phyloP scores from a whole-genome alignment of 768 basidiomycete species.

The Boletus rex-veris region DNA sequence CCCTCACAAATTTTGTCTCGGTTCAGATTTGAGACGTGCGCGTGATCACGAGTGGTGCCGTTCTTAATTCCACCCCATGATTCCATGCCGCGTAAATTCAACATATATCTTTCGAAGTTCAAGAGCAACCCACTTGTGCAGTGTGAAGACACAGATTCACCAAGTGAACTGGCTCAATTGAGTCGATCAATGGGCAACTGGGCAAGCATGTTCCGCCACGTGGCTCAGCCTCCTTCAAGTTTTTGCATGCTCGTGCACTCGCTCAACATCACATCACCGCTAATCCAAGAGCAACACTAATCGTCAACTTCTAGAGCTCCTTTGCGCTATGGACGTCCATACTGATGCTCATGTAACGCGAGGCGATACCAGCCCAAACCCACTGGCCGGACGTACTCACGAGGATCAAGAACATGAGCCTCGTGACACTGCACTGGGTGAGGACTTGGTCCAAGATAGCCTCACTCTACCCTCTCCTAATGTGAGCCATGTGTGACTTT shows the following conservation, averaged over 20 bases:
- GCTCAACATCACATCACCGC: not conserved
- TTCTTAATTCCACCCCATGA: not conserved
- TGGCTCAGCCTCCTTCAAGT: slow-evolving; percentile 2
- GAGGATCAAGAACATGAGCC: not conserved
- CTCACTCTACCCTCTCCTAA: not conserved
- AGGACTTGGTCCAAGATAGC: not conserved
- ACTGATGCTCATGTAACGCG: not conserved
- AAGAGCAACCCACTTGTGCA: not conserved
- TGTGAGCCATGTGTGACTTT: slow-evolving; percentile 2
- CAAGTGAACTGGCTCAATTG: not conserved
- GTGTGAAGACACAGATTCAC: not conserved
- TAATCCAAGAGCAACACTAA: not conserved
- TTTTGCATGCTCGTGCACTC: not conserved
- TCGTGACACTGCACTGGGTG: not conserved
- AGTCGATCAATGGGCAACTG: not conserved
- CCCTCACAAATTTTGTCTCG: not conserved
- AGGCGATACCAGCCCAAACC: not conserved
- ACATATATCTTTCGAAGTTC: not conserved
- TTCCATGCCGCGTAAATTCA: not conserved
- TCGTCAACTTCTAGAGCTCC: not conserved
- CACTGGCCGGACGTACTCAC: not conserved
- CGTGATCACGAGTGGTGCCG: no score
- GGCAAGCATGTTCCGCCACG: slow-evolving; percentile 5
- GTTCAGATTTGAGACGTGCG: not conserved
- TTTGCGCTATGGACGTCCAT: slow-evolving; percentile 7